Base-by-base conservation (phyloP, 768 basidiomycete species). In the Lepiota venenata region DNA sequence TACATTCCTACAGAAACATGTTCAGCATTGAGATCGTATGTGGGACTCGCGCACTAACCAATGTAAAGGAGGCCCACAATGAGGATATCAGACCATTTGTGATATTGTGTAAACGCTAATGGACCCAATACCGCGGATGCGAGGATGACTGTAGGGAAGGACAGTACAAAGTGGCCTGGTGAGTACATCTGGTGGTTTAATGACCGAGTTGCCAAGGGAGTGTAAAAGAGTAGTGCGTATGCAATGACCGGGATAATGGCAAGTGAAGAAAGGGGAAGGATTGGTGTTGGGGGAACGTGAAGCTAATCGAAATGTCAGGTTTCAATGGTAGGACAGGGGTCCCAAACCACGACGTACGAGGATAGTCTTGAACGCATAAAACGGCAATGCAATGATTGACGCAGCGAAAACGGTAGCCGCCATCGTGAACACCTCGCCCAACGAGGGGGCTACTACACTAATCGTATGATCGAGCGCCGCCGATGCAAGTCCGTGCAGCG, bases 381-480 rank as follows among this genome's bases (percentile, higher is more conserved):
- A 76, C 14, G 85, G 82, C 21, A 88, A 72, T 2, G 80, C 78
- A 62, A 88, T 75, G 27, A 83, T 56, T 32, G 81, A 80, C 20
- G 85, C 85, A 22, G 87, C 87, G 7, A 90, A 64, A 0, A 79
- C 78, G 51, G 77, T 80, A 6, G 79, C 74, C 18, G 82, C 80
- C 22, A 78, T 74, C 27, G 80, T 75, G 62, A 84, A 78, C 3
- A 79, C 77, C 25, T 76, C 74, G 22, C 80, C 84, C 16, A 88
- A 66, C 3, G 79, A 78, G 18, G 84, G 81, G 3, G 80, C 76
- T 21, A 90, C 66, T 27, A 80, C 73, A 43, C 77, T 71, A 41
- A 81, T 70, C 3, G 86, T 83, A 58, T 88, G 82, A 44, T 88
- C 84, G 40, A 86, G 69, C 21, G 79, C 83, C 54, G 70, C 80